Evolutionary conservation across 2,329 filamentous ascomycete species (phyloP).

Genomic region (Chrysoporthe austroafricana): DNA sequence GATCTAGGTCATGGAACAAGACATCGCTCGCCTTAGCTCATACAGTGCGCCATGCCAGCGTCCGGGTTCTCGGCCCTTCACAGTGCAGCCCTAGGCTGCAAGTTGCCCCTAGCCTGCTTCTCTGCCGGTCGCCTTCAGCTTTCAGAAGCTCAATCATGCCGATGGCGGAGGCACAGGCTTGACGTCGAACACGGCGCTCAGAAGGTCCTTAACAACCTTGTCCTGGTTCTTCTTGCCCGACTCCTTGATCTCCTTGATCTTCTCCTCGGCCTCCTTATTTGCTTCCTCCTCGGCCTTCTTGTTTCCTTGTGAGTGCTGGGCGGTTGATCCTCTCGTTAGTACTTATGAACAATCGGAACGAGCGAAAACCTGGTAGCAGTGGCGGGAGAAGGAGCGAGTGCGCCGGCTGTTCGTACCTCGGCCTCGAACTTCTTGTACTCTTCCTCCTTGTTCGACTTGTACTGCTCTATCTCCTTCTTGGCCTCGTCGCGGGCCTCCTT

Average conservation of each 20-base stretch:
- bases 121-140: not conserved
- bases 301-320: conserved; percentile 90
- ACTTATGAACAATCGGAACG: not conserved
- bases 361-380: not conserved
- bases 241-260: conserved; percentile 81
- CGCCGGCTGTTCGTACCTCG: conserved; percentile 48
- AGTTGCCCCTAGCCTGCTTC: not conserved
- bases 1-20: conserved; percentile 5
- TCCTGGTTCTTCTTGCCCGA: conserved; percentile 79
- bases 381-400: not conserved
- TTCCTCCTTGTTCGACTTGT: conserved; percentile 85
- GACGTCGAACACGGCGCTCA: conserved; percentile 83
- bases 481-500: conserved; percentile 96
- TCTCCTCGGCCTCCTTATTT: conserved; percentile 76
- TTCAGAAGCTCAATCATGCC: conserved; percentile 26
- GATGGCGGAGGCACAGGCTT: conserved; percentile 64
- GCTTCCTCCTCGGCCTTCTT: conserved; percentile 77
- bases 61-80: not conserved
- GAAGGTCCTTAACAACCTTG: conserved; percentile 80
- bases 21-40: conserved; percentile 7
- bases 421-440: conserved; percentile 96
- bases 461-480: conserved; percentile 96
- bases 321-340: conserved; percentile 28
- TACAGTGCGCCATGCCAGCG: conserved; percentile 20
- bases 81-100: not conserved